Evolutionary conservation across 2,329 filamentous ascomycete genomes (phyloP), one percentile per base, ranked within the genome.

Genomic region (Orbilia brochopaga): DNA sequence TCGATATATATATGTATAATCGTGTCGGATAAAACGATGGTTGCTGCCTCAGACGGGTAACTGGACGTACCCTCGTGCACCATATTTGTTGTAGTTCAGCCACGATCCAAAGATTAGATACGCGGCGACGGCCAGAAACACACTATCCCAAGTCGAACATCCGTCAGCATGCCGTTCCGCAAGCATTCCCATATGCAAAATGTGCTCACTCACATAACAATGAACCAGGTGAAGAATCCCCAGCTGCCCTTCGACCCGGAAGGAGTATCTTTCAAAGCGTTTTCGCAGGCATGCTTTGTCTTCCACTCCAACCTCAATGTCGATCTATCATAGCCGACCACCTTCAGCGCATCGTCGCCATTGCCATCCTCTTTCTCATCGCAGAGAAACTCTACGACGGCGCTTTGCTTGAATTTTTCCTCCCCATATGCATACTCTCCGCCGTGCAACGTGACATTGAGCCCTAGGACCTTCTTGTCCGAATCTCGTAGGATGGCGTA

Each of bases 91-190:
- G 84, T 97, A 97, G 83, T 97, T 97, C 79, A 97, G 87, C 94
- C 94, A 99, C 19, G 92, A 96, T 74, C 93, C 92, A 78, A 97
- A 97, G 79, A 97, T 96, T 75, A 99, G 88, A 81, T 97, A 99
- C 23, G 92, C 83, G 1, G 94, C 91, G 44, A 87, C 89, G 51
- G 86, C 86, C 74, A 97, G 84, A 85, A 99, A 99, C 69, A 89
- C 81, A 76, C 92, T 96, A 75, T 53, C 70, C 37, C 50, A 48
- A 32, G 53, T 42, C 5, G 32, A 7, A 19, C 21, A 21, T 48
- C 8, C 11, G 59, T 53, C 51, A 62, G 57, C 15, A 63, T 15
- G 5, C 19, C 8, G 32, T 21, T 21, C 7, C 6, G 19, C 44
- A 21, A 19, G 44, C 8, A 21, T 23, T 19, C 11, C 15, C 17